These are phyloP conservation scores for Hansfordia pulvinata DNA, from an alignment of 2,329 filamentous ascomycete genomes.

Conservation along the genomic window DNA sequence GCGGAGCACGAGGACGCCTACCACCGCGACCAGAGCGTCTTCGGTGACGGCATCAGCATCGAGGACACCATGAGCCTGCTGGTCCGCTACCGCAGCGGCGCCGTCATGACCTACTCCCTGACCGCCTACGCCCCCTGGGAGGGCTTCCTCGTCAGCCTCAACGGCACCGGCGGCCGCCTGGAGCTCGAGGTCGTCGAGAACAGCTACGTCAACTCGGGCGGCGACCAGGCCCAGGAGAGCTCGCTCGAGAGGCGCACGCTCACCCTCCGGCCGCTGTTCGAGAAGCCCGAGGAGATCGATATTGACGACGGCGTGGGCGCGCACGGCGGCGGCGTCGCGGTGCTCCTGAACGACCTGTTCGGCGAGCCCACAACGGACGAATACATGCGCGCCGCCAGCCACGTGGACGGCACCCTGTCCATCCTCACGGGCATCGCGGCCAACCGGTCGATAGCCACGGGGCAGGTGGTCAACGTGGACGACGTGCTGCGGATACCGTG, in stretches of 20 bases:
- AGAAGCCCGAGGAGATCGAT: conserved; percentile 40
- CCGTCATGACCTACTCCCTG: conserved; percentile 43
- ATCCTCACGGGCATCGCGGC: conserved; percentile 47
- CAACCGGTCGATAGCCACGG: conserved; percentile 42
- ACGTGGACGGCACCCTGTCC: conserved; percentile 43
- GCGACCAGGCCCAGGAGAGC: conserved; percentile 40
- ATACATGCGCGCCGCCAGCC: conserved; percentile 39
- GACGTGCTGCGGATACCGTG: conserved; percentile 27
- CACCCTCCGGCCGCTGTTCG: conserved; percentile 37
- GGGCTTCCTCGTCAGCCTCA: conserved; percentile 43
- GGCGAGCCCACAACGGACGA: conserved; percentile 36
- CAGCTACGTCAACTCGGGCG: conserved; percentile 46
- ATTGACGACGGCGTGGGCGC: conserved; percentile 37
- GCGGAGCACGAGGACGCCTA: conserved; percentile 52
- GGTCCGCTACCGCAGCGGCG: conserved; percentile 41
- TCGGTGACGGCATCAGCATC: conserved; percentile 49
- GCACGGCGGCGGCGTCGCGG: conserved; percentile 45
- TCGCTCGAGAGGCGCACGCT: conserved; percentile 34
- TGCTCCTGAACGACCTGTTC: conserved; percentile 43
- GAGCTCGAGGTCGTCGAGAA: conserved; percentile 51
- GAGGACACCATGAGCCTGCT: conserved; percentile 51
- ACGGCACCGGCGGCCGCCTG: conserved; percentile 42
- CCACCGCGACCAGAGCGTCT: conserved; percentile 47
- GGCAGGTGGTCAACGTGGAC: conserved; percentile 40
- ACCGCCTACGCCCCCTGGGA: conserved; percentile 51